Evolutionary conservation across 2,329 filamentous ascomycete species (phyloP), one percentile per base, ranked within the genome.

Genomic region (Phialophora chinensis): DNA sequence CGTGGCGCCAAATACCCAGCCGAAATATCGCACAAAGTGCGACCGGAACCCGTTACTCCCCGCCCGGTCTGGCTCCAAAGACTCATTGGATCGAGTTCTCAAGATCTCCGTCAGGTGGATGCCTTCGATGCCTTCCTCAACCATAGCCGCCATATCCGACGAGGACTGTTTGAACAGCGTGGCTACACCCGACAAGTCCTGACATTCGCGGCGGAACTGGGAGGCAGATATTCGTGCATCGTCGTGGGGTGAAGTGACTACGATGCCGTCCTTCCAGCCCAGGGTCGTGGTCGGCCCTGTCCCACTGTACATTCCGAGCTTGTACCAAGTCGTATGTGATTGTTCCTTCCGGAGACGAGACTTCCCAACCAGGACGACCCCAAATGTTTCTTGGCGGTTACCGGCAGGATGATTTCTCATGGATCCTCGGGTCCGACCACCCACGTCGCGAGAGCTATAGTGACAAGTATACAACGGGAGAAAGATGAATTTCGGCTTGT

Each of bases 251-350:
- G 50, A 53, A 25, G 50, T 53, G 20, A 53, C 50, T 4, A 53
- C 25, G 25, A 53, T 53, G 27, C 50, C 50, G 25, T 14, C 50
- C 27, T 53, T 53, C 50, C 50, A 53, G 20, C 50, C 50, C 50
- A 53, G 5, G 5, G 50, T 23, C n/a, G 50, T 53, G 50, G 27
- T 25, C 14, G 50, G 50, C 5, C 50, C 50, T 17, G 8, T 53
- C 1, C 50, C 50, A 14, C 14, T 53, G 25, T 53, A 53, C 20
- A 25, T 29, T 53, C 50, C 50, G 14, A 53, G 25, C 17, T 53
- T 53, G 27, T 29, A 29, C 20, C 20, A 53, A 3, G 25, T 53
- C 14, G 50, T 17, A 31, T 25, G 25, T 10, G n/a, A 25, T 6
- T 53, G 50, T 14, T 27, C 20, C 50, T 53, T 29, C 5, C 50